A percentile compares a stretch with the other conserved stretches of the same genome.
Evolutionary conservation across 2,329 filamentous ascomycete species (phyloP).

Genomic region (Verticillium zaregamsianum): DNA sequence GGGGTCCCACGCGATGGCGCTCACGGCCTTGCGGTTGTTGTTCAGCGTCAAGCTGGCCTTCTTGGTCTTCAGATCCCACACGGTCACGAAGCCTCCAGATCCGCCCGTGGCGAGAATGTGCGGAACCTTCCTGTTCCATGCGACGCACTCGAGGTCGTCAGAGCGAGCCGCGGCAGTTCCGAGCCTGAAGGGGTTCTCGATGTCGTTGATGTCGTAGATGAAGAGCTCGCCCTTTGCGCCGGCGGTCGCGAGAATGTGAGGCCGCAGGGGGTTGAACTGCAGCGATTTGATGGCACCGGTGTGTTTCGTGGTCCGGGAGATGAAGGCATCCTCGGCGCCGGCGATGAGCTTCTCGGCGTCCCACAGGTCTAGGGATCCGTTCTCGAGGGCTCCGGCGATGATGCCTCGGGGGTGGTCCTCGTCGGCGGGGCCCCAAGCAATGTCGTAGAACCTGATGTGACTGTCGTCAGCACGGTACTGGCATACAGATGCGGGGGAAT

Average conservation of each 20-base stretch:
- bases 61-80: conserved; percentile 98
- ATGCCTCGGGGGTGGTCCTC: conserved; percentile 78
- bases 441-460: conserved; percentile 83
- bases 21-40: conserved; percentile 90
- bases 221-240: conserved; percentile 95
- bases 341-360: conserved; percentile 69
- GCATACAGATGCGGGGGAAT: not conserved
- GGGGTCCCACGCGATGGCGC: conserved; percentile 95
- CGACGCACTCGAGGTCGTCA: conserved; percentile 92
- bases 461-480: not conserved
- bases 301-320: conserved; percentile 86
- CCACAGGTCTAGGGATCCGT: conserved; percentile 89
- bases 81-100: conserved; percentile 89
- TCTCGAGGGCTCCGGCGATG: conserved; percentile 92
- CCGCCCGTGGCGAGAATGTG: conserved; percentile 95
- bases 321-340: conserved; percentile 65
- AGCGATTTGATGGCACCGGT: conserved; percentile 88
- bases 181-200: conserved; percentile 80
- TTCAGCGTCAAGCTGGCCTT: conserved; percentile 95
- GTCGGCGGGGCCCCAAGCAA: conserved; percentile 85
- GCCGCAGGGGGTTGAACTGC: conserved; percentile 92
- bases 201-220: conserved; percentile 90
- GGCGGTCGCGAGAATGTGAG: conserved; percentile 86
- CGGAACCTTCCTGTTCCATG: conserved; percentile 97
- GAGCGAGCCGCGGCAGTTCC: conserved; percentile 84